Conservation (phyloP, 2,329 filamentous ascomycete genomes). For the Paracorniculantispora psalliotae region DNA sequence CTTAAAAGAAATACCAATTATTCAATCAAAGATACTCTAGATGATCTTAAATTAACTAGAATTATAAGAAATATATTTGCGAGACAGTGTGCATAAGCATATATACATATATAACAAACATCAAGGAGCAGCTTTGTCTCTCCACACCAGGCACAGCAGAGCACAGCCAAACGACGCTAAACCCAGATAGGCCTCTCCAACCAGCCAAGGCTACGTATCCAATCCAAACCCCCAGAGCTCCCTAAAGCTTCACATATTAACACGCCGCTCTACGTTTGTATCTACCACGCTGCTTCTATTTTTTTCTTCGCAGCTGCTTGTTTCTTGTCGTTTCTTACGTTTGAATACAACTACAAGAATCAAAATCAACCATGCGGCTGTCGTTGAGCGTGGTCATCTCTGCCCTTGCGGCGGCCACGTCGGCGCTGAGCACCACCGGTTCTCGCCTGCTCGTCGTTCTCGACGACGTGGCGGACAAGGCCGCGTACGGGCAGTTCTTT, state of each 20-base stretch:
- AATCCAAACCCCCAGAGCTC: slow-evolving; percentile 12
- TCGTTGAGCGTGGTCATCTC: slow-evolving; percentile 65
- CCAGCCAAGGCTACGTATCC: slow-evolving; percentile 14
- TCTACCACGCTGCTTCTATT: not conserved
- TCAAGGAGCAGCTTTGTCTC: too few relatives aligned
- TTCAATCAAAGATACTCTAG: too few relatives aligned
- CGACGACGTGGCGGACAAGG: slow-evolving; percentile 76
- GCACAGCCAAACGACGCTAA: slow-evolving; percentile 1
- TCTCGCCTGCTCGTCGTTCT: slow-evolving; percentile 78
- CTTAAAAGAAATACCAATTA: too few relatives aligned
- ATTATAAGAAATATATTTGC: too few relatives aligned
- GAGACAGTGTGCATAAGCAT: too few relatives aligned
- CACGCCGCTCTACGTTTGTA: not conserved
- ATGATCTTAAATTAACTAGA: too few relatives aligned
- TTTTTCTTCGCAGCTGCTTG: not conserved
- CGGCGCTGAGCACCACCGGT: slow-evolving; percentile 75
- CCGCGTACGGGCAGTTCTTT: slow-evolving; percentile 76
- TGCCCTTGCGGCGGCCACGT: slow-evolving; percentile 59
- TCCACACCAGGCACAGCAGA: slow-evolving; percentile 3
- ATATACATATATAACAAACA: not conserved
- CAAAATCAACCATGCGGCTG: slow-evolving; percentile 59
- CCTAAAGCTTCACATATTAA: slow-evolving; percentile 12
- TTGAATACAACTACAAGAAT: not conserved
- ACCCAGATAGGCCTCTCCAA: slow-evolving; percentile 1
- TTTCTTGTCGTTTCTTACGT: not conserved